A percentile compares a stretch with the other conserved stretches of the same genome.
phyloP scores from a whole-genome alignment of 805 yeast genomes.

The Suhomyces prunicola region DNA sequence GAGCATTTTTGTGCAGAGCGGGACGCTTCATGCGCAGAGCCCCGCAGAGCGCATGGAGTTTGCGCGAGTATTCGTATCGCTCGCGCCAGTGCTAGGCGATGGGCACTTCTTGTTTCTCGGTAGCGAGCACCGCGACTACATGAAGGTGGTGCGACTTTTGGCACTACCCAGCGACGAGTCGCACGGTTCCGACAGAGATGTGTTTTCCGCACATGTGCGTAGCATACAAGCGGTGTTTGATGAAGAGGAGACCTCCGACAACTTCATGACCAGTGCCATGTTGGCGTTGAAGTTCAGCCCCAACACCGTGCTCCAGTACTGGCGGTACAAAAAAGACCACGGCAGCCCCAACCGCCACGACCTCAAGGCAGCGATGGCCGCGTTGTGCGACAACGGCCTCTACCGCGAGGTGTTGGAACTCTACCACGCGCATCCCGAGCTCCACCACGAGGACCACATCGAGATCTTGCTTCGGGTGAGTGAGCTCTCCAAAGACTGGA shows the following conservation, averaged over 20 bases:
- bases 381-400: slow-evolving; percentile 19
- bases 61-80: slow-evolving; percentile 15
- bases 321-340: slow-evolving; percentile 18
- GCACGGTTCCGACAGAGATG: neutral
- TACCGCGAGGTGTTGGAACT: slow-evolving; percentile 21
- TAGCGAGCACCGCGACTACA: slow-evolving; percentile 17
- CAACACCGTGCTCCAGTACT: slow-evolving; percentile 15
- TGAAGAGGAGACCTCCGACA: slow-evolving; percentile 5
- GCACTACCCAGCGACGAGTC: slow-evolving; percentile 6
- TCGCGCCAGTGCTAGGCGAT: slow-evolving; percentile 15
- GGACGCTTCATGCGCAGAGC: slow-evolving; percentile 15
- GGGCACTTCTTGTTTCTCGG: slow-evolving; percentile 16
- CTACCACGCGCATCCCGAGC: slow-evolving; percentile 33
- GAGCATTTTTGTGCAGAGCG: slow-evolving; percentile 13
- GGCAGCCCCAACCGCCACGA: slow-evolving; percentile 16
- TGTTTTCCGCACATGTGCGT: neutral
- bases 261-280: slow-evolving; percentile 18
- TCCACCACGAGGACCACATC: slow-evolving; percentile 48
- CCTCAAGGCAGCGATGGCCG: slow-evolving; percentile 29
- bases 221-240: neutral
- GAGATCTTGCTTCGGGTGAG: slow-evolving; percentile 47
- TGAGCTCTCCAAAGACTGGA: slow-evolving; percentile 50
- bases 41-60: slow-evolving; percentile 11
- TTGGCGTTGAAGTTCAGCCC: slow-evolving; percentile 12
- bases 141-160: slow-evolving; percentile 17